Evolutionary conservation across 2,329 filamentous ascomycete species (phyloP), one percentile per base, ranked within the genome.

Genomic region (Epichloe amarillans): DNA sequence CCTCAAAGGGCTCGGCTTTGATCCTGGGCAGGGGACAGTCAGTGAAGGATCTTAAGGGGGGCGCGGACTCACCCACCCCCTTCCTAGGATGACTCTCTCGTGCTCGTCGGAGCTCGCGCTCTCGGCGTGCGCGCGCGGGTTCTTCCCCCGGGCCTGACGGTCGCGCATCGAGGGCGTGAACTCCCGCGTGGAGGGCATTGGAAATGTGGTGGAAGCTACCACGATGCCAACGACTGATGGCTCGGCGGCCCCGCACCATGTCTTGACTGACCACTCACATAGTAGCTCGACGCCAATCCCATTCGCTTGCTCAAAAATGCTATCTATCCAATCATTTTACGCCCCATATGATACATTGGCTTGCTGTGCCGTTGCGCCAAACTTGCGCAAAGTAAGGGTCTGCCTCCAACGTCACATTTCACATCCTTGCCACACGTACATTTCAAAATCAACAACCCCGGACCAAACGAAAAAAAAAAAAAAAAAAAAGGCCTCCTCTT

Each of bases 141-240:
- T 71, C 58, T 79, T 79, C 48, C 78, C 40, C 2, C 79, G 69
- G 4, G 79, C 75, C 61, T 82, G 79, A 5, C 70, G 71, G 60
- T 82, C 77, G 58, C 76, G 74, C 74, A 77, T 77, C 52, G 68
- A 63, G 19, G 67, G 56, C 0, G 74, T 76, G 62, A 36, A 4
- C n/a, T n/a, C n/a, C n/a, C n/a, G n/a, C n/a, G n/a, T n/a, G 1
- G 15, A 6, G 15, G 40, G 26, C 40, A 42, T 42, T 19, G 17
- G 17, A 17, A 17, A n/a, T n/a, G n/a, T n/a, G n/a, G n/a, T n/a
- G n/a, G n/a, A 17, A 17, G 17, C 17, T 17, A n/a, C 2, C 17
- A 17, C 17, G 2, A 17, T 17, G 17, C 17, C 17, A 17, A 17
- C 17, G 17, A 17, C 17, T 17, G 17, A 17, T 17, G 17, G 8